phyloP scores from a whole-genome alignment of 192 early-diverging fungal species.

The Gryganskiella cystojenkinii region DNA sequence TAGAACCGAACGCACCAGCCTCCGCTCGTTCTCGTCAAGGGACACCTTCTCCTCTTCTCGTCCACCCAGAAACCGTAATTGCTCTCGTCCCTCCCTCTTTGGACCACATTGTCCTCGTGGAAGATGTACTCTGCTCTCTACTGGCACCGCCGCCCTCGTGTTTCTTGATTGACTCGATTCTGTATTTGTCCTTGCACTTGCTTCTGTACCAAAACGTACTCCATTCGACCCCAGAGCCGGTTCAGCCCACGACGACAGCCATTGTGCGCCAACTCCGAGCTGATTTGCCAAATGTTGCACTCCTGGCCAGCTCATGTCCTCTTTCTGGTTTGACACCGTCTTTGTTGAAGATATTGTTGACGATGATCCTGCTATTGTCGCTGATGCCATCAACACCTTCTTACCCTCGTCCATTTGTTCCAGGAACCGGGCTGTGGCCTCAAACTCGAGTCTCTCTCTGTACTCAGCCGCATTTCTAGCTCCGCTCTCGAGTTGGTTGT shows the following conservation, averaged over 20 bases:
- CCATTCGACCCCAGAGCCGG: neutral
- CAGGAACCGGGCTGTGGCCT: constrained; percentile 9
- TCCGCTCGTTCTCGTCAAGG: constrained; percentile 12
- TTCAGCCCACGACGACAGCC: neutral
- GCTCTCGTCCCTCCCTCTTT: too few relatives aligned
- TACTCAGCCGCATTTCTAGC: too few relatives aligned
- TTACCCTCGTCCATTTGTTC: neutral
- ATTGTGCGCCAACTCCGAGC: neutral
- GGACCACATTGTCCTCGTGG: too few relatives aligned
- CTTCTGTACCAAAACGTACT: neutral
- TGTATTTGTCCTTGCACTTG: too few relatives aligned
- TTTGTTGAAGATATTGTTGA: too few relatives aligned
- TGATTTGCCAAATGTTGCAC: neutral
- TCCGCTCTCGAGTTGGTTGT: too few relatives aligned
- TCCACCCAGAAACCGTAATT: too few relatives aligned
- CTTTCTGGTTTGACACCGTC: too few relatives aligned
- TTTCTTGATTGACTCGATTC: too few relatives aligned
- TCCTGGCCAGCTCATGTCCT: neutral
- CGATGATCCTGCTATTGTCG: too few relatives aligned
- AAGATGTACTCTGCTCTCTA: neutral
- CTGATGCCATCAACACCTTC: too few relatives aligned
- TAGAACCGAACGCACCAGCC: constrained; percentile 1
- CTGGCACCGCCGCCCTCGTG: neutral
- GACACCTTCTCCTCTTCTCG: too few relatives aligned
- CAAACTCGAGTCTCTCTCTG: constrained; percentile 2